Percentiles rank a stretch among this genome's conserved stretches.
These are phyloP conservation scores for Tetracladium setigerum DNA, from an alignment of 495 filamentous ascomycete genomes.

Conservation along the genomic window DNA sequence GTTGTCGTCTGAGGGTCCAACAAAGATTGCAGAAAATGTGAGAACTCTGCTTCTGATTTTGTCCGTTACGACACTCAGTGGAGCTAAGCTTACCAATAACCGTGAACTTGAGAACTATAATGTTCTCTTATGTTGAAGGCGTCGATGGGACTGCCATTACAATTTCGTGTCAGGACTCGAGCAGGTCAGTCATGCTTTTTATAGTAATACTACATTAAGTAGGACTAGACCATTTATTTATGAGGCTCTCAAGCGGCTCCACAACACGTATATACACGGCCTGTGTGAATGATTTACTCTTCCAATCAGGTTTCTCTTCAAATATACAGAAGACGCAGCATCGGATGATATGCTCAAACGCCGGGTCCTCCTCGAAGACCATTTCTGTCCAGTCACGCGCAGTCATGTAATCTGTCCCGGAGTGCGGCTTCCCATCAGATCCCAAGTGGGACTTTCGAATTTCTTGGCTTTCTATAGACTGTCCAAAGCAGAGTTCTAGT, in stretches of 20 bases:
- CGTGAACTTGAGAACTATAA: too few species aligned
- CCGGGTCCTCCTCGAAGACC: constrained; percentile 8
- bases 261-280: constrained; percentile 12
- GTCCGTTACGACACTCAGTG: too few species aligned
- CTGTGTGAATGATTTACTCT: constrained; percentile 9
- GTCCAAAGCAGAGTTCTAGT: constrained; percentile 22
- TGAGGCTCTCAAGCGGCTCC: constrained; percentile 11
- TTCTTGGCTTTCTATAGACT: constrained; percentile 13
- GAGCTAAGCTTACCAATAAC: too few species aligned
- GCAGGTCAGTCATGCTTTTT: too few species aligned
- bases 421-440: constrained; percentile 3
- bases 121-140: too few species aligned
- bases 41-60: too few species aligned
- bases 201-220: too few species aligned
- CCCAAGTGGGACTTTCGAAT: constrained; percentile 4
- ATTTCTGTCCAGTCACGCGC: constrained; percentile 5
- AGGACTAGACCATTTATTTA: constrained; percentile 1
- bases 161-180: too few species aligned
- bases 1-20: too few species aligned
- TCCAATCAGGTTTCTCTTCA: constrained; percentile 10
- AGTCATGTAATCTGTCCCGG: constrained; percentile 5
- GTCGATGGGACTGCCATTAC: too few species aligned
- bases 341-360: constrained; percentile 3
- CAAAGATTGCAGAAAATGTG: too few species aligned
- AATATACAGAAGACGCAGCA: constrained; percentile 11